Base-by-base conservation (phyloP, 2,329 filamentous ascomycete species). In the Phoma sp. region DNA sequence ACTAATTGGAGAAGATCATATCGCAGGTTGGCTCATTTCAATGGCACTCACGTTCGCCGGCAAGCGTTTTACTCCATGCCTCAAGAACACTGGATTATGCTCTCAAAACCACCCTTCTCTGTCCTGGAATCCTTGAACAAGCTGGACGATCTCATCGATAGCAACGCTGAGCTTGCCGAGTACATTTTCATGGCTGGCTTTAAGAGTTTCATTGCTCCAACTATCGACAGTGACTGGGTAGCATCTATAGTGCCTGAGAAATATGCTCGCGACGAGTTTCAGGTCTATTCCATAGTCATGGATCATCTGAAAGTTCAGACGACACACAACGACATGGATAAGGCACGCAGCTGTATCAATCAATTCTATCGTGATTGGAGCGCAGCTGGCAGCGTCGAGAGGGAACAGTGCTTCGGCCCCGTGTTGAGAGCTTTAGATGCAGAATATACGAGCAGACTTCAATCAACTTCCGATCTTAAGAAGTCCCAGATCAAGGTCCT, bases 291-390 rank as follows among this genome's bases (percentile, higher is more conserved):
- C 0, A 68, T 66, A 23, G 79, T 87, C 63, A 84, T 85, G 25
- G 77, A 81, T 10, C 81, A 87, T 39, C 93, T 92, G 88, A 81
- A 85, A 18, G 87, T 85, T 4, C 80, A 85, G 29, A 89, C 92
- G 11, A 93, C 87, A 38, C 77, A 86, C 24, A 80, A 80, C 22
- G 93, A 98, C 68, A 80, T 96, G 47, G 91, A 96, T 71, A 99
- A 98, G 76, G 93, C 93, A 2, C 85, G 92, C 58, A 96, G 91
- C 67, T 98, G 93, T 1, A 82, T 99, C 46, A 87, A 93, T 9
- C 95, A 99, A 70, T 90, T 98, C 72, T 98, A 93, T 75, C 87
- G 95, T 13, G 95, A 99, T 74, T 99, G 96, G 95, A 91, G 90
- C 23, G 83, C 80, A 1, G 92, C 90, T 66, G 95, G 93, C 0